Evolutionary conservation across 805 yeast species (phyloP), one percentile per base, ranked within the genome.

Genomic region (Yamadazyma sp.): DNA sequence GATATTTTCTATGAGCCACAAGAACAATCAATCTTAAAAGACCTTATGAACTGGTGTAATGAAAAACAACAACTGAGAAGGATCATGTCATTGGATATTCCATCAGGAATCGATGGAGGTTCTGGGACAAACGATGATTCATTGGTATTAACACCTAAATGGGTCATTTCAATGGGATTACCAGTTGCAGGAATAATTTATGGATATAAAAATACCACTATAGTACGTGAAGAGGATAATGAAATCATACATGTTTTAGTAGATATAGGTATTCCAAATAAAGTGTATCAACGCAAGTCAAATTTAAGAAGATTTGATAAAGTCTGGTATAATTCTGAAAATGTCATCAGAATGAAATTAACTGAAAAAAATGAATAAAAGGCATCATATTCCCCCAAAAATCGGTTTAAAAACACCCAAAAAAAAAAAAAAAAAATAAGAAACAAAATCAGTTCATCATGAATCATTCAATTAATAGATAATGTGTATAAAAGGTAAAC

Each of bases 51-150:
- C 4, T 88, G 96, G 95, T 74, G 82, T 38, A 84, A 85, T 46
- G 55, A 54, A 21, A 63, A 68, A 6, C 12, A 31, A 4, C 44
- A 60, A 34, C 53, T 52, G 33, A 57, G 70, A 5, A 69, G 73
- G 24, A 62, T 73, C 7, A 49, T 85, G 61, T 83, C 95, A 0
- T 53, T 88, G 18, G 95, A 87, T 51, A 74, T 85, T 18, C 89
- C 95, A 4, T 75, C 88, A 1, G 96, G 96, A 4, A 64, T 82
- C 26, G 95, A 86, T 50, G 81, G 88, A 6, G 86, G 93, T 4
- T 76, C 94, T 0, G 97, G 96, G 6, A 64, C 60, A 17, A 53
- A 46, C 45, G 62, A 53, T 30, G 46, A 50, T 6, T 43, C 55
- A 22, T 42, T 60, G 6, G 13, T 10, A 17, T 50, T 81, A 7